Percentiles rank a stretch among this genome's conserved stretches.
phyloP scores from a whole-genome alignment of 768 basidiomycete genomes.

The Lanmaoa pseudosensibilis region DNA sequence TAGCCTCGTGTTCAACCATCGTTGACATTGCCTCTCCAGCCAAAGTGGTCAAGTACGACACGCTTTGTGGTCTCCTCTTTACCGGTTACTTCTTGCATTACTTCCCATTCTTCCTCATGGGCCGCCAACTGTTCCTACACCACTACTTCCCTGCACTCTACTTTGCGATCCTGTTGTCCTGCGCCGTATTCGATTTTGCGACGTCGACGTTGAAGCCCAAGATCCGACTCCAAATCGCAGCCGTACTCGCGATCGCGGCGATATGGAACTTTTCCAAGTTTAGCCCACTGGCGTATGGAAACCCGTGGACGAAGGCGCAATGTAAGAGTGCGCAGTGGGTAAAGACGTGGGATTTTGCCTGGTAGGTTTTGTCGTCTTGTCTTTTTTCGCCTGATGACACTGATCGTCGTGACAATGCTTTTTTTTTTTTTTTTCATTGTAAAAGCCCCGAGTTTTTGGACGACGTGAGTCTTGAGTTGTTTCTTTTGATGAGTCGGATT shows the following conservation, averaged over 20 bases:
- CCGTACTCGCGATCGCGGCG: slow-evolving; percentile 67
- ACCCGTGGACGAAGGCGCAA: slow-evolving; percentile 78
- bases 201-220: slow-evolving; percentile 78
- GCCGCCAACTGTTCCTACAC: slow-evolving; percentile 94
- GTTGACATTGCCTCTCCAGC: slow-evolving; percentile 46
- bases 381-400: neutral
- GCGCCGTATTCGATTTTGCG: slow-evolving; percentile 78
- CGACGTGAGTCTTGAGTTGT: slow-evolving; percentile 46
- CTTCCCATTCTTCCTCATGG: slow-evolving; percentile 96
- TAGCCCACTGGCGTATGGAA: slow-evolving; percentile 82
- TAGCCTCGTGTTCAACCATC: slow-evolving; percentile 1
- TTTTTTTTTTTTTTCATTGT: no score
- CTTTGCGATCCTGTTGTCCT: slow-evolving; percentile 79
- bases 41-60: slow-evolving; percentile 89
- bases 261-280: slow-evolving; percentile 79
- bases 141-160: slow-evolving; percentile 99
- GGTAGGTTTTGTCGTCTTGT: slow-evolving; percentile 43
- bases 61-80: slow-evolving; percentile 87
- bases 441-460: slow-evolving; percentile 67
- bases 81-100: slow-evolving; percentile 93
- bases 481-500: neutral
- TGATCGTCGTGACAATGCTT: neutral
- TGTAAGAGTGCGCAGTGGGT: slow-evolving; percentile 83
- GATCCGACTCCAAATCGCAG: slow-evolving; percentile 78
- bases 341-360: slow-evolving; percentile 95